Evolutionary conservation across 768 basidiomycete genomes (phyloP), one percentile per base, ranked within the genome.

Genomic region (Mrakia blollopis): DNA sequence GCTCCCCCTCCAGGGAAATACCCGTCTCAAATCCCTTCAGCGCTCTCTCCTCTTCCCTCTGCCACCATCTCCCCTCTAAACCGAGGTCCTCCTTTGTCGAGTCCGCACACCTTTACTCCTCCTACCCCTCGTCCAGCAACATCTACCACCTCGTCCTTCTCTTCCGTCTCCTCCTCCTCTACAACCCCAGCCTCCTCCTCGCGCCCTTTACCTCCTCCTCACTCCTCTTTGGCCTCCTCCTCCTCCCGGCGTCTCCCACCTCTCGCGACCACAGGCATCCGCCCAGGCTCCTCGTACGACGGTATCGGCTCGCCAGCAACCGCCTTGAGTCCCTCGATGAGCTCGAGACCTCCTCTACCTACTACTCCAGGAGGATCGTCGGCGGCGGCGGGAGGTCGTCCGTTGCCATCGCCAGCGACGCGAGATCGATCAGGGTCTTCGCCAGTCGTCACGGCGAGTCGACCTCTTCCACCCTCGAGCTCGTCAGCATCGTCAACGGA

Each of bases 21-120:
- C 30, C 65, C 67, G 1, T 44, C 75, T 3, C 75, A 76, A 37
- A 76, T 70, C 18, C 75, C 75, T n/a, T 41, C 75, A 11, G 75
- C 68, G 28, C 57, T 76, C n/a, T 70, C 75, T 16, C 75, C 75
- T 21, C n/a, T 76, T n/a, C 75, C 75, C 16, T 76, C 74, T 1
- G 39, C 75, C 18, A 61, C 21, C 60, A 50, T 44, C 47, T 65
- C 62, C 30, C 25, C 72, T 1, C 18, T 68, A 18, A 54, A 60
- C 54, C 35, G 44, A 14, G 65, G 52, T 25, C 60, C 75, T 23
- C 54, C 65, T 4, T 28, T 50, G 37, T 41, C 74, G 23, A 67
- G 41, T 23, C 30, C 67, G 0, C 16, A 37, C 25, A 5, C 23
- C 6, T 37, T 32, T 4, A 50, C 39, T 39, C 28, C 75, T 50